Conservation (phyloP, 2,329 filamentous ascomycete genomes). For the Colletotrichum salicis region DNA sequence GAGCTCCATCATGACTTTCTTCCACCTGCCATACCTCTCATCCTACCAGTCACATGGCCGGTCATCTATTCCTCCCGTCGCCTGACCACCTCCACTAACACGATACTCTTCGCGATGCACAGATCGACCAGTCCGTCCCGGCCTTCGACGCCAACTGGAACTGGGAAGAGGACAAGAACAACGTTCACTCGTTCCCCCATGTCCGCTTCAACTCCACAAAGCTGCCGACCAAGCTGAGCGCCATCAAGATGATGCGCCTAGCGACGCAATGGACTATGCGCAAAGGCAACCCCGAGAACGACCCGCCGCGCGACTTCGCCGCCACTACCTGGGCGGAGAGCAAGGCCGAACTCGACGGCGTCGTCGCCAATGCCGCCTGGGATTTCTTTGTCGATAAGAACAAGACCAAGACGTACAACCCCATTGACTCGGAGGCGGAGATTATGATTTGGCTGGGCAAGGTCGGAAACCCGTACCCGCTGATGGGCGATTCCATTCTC, state of each 20-base stretch:
- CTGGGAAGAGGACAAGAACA: conserved; percentile 41
- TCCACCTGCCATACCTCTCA: background rate
- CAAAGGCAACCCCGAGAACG: conserved; percentile 37
- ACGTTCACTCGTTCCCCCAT: conserved; percentile 47
- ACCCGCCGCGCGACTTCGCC: conserved; percentile 37
- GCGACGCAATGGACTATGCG: conserved; percentile 44
- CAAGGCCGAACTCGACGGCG: conserved; percentile 38
- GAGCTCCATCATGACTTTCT: background rate
- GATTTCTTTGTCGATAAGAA: conserved; percentile 46
- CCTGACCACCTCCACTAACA: background rate
- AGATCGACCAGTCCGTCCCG: conserved; percentile 42
- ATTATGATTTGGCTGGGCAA: conserved; percentile 48
- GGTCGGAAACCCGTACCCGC: conserved; percentile 42
- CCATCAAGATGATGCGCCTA: conserved; percentile 42
- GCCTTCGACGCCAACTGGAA: conserved; percentile 47
- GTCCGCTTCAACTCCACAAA: conserved; percentile 43
- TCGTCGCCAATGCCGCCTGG: conserved; percentile 45
- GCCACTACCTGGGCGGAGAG: conserved; percentile 37
- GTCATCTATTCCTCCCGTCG: background rate
- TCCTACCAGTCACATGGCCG: too few relatives aligned
- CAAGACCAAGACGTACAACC: conserved; percentile 38
- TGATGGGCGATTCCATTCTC: conserved; percentile 40
- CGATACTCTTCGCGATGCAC: background rate
- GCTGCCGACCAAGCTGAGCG: conserved; percentile 42
- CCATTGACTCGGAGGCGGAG: conserved; percentile 43